Conservation (phyloP, 2,329 filamentous ascomycete species). For the Aplosporella prunicola region DNA sequence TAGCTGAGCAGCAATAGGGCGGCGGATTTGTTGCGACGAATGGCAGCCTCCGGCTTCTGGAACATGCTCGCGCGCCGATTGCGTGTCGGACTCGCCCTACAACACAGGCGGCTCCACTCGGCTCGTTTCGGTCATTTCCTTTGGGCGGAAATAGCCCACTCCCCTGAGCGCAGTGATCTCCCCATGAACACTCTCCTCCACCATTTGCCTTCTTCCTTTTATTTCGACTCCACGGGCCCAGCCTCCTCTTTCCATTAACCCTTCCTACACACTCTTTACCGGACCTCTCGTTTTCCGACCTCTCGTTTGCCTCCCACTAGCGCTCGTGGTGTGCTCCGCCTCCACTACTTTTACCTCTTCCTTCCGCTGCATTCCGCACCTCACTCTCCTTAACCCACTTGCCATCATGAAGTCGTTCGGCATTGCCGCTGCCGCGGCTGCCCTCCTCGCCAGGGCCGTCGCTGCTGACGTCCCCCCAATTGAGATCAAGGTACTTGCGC, state of each 20-base stretch:
- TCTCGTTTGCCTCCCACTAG: no score
- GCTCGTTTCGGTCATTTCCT: slow-evolving; percentile 12
- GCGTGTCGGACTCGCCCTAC: no score
- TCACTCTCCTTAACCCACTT: slow-evolving; percentile 1
- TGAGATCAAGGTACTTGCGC: slow-evolving; percentile 56
- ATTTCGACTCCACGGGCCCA: no score
- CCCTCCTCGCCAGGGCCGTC: slow-evolving; percentile 41
- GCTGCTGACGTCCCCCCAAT: slow-evolving; percentile 53
- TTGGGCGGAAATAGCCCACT: no score
- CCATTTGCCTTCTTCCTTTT: slow-evolving; percentile 1
- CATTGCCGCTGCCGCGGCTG: slow-evolving; percentile 42
- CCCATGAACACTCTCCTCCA: no score
- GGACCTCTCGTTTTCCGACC: no score
- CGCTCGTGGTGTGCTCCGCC: no score
- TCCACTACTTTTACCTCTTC: slow-evolving; percentile 14
- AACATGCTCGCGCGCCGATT: slow-evolving; percentile 10
- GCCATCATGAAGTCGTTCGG: slow-evolving; percentile 47
- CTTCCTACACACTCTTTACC: no score
- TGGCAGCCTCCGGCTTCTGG: neutral
- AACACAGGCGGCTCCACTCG: slow-evolving; percentile 10
- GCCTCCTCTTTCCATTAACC: no score
- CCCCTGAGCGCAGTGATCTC: no score
- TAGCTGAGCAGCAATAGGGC: no score
- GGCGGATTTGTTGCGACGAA: no score
- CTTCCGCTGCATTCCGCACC: slow-evolving; percentile 13